These are phyloP conservation scores for Ophiocordyceps sinensis DNA, from an alignment of 2,329 filamentous ascomycete genomes.

Conservation along the genomic window DNA sequence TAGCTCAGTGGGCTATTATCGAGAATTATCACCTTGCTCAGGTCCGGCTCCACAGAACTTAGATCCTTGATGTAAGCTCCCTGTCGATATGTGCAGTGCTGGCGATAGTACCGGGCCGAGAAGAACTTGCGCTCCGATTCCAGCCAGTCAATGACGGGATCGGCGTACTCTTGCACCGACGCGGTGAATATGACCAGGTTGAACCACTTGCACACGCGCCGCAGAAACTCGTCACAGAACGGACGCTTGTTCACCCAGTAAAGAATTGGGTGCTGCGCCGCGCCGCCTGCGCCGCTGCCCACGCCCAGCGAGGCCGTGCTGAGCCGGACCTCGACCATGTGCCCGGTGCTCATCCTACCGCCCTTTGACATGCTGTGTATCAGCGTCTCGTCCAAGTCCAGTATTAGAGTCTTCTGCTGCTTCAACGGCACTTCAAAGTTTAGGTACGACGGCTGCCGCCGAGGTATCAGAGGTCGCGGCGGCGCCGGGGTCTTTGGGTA, in stretches of 20 bases:
- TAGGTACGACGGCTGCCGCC: constrained; percentile 78
- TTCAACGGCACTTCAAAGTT: constrained; percentile 40
- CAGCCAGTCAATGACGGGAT: constrained; percentile 97
- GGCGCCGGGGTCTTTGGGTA: constrained; percentile 85
- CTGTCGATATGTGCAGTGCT: constrained; percentile 92
- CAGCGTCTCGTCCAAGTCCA: constrained; percentile 92
- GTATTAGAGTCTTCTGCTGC: constrained; percentile 81
- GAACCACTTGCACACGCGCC: constrained; percentile 92
- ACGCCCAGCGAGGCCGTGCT: constrained; percentile 56
- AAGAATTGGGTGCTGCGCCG: constrained; percentile 82
- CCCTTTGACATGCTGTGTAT: constrained; percentile 98
- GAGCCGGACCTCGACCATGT: constrained; percentile 96
- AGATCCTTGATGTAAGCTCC: constrained; percentile 98
- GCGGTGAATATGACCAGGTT: constrained; percentile 95
- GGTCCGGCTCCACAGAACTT: constrained; percentile 85
- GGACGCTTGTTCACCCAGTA: constrained; percentile 99
- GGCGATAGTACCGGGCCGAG: constrained; percentile 81
- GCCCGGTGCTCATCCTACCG: constrained; percentile 85
- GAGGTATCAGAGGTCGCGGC: constrained; percentile 77
- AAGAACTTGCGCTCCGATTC: constrained; percentile 97
- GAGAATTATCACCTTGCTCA: constrained; percentile 97
- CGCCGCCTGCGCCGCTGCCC: constrained; percentile 39
- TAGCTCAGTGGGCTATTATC: constrained; percentile 98
- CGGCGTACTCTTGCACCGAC: constrained; percentile 94
- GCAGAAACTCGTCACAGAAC: constrained; percentile 90